Evolutionary conservation across 805 yeast species (phyloP).

Genomic region (Ogataea trehalophila): DNA sequence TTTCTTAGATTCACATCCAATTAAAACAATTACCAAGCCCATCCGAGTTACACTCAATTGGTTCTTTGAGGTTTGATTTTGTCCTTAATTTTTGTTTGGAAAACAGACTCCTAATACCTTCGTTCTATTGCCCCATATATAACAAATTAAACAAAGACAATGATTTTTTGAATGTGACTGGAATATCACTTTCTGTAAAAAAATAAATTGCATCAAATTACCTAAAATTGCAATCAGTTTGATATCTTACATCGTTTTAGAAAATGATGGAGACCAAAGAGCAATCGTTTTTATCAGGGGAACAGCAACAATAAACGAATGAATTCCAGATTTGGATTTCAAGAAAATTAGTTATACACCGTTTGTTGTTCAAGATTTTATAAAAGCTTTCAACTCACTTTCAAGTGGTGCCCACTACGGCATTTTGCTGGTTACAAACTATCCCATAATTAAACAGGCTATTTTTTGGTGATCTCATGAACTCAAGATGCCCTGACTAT

Average conservation of each 20-base stretch:
- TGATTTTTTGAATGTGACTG: not conserved
- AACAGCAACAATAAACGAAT: not conserved
- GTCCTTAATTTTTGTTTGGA: not conserved
- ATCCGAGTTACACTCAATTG: too few species aligned
- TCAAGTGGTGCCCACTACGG: not conserved
- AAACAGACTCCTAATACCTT: not conserved
- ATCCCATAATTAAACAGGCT: not conserved
- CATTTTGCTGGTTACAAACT: not conserved
- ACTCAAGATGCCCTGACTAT: constrained; percentile 5
- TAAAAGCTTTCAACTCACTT: not conserved
- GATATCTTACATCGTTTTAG: not conserved
- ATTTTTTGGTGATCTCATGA: not conserved
- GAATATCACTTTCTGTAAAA: not conserved
- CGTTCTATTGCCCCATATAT: not conserved
- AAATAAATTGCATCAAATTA: not conserved
- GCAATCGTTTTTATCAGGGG: not conserved
- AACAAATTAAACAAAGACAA: not conserved
- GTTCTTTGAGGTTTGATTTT: not conserved
- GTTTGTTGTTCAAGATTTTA: not conserved
- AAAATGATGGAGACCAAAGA: not conserved
- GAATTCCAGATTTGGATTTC: not conserved
- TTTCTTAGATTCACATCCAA: too few species aligned
- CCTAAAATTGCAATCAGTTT: not conserved
- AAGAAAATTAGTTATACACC: not conserved
- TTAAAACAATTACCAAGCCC: too few species aligned